phyloP scores from a whole-genome alignment of 352 stramenopile species.

The Phytophthora sansomeana region DNA sequence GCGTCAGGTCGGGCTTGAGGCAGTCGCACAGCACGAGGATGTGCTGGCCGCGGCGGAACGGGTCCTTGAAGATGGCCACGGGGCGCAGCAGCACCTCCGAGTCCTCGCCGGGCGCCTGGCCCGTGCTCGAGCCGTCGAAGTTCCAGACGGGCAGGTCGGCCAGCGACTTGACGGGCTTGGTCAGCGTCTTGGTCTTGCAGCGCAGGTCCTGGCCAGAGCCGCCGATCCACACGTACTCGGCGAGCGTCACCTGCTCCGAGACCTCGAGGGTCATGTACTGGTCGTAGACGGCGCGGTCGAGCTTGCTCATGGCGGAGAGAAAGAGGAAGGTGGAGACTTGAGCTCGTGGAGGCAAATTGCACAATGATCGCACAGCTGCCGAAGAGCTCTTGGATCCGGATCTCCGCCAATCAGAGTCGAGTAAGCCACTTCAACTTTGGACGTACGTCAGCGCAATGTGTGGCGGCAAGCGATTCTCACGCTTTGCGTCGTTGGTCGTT shows the following conservation, averaged over 20 bases:
- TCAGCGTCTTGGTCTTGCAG: constrained; percentile 95
- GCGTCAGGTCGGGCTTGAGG: constrained; percentile 94
- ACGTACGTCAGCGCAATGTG: no score
- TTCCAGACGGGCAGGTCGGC: constrained; percentile 96
- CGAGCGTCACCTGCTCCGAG: constrained; percentile 61
- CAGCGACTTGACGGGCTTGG: constrained; percentile 67
- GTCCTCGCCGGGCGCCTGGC: constrained; percentile 97
- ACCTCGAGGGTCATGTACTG: constrained; percentile 75
- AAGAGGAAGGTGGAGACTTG: constrained; percentile 11
- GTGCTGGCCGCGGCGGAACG: constrained; percentile 95
- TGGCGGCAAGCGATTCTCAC: no score
- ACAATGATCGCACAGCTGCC: no score
- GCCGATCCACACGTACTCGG: constrained; percentile 97
- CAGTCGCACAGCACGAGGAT: constrained; percentile 98
- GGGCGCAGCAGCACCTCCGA: constrained; percentile 96
- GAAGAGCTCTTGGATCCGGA: no score
- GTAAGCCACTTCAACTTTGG: no score
- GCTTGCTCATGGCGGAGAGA: constrained; percentile 72
- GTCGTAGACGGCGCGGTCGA: constrained; percentile 85
- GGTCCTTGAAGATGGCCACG: constrained; percentile 96
- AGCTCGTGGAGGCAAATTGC: constrained; percentile 50
- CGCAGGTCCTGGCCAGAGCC: constrained; percentile 92
- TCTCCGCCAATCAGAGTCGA: no score
- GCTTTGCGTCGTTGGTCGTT: no score
- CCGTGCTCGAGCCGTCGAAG: constrained; percentile 97